phyloP scores from a whole-genome alignment of 2,329 filamentous ascomycete genomes.

The Cadophora sp. region DNA sequence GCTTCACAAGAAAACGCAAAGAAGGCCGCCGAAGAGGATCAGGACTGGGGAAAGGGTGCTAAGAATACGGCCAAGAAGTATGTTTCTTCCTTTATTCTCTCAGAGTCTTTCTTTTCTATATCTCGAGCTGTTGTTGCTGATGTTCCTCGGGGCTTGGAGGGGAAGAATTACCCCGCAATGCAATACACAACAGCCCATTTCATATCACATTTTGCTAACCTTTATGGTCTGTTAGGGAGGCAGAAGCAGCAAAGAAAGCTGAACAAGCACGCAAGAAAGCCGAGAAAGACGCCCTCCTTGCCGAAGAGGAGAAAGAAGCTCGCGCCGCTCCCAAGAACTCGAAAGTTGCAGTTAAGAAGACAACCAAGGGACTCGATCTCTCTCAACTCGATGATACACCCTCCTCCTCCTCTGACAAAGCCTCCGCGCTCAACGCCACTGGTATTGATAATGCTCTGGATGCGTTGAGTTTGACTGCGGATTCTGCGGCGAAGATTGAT shows the following conservation, averaged over 20 bases:
- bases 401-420: conserved; percentile 47
- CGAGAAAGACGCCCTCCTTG: conserved; percentile 82
- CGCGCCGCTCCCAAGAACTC: conserved; percentile 72
- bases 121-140: conserved; percentile 11
- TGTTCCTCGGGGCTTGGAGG: conserved; percentile 1
- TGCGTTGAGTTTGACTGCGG: conserved; percentile 71
- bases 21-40: conserved; percentile 70
- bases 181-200: conserved; percentile 24
- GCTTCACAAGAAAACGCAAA: conserved; percentile 72
- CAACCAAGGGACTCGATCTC: conserved; percentile 72
- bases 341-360: conserved; percentile 73
- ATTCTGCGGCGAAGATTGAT: conserved; percentile 75
- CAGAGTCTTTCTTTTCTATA: neutral
- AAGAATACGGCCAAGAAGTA: conserved; percentile 91
- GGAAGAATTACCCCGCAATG: conserved; percentile 26
- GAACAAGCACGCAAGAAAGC: conserved; percentile 90
- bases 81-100: conserved; percentile 44
- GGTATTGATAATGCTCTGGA: conserved; percentile 96
- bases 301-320: conserved; percentile 83
- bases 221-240: conserved; percentile 64
- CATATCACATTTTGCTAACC: conserved; percentile 24
- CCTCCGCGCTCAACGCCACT: conserved; percentile 73
- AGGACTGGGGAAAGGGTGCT: conserved; percentile 83
- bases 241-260: conserved; percentile 70
- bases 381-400: conserved; percentile 72